Evolutionary conservation across 352 stramenopile species (phyloP).

Genomic region (Paralagenidium karlingii): DNA sequence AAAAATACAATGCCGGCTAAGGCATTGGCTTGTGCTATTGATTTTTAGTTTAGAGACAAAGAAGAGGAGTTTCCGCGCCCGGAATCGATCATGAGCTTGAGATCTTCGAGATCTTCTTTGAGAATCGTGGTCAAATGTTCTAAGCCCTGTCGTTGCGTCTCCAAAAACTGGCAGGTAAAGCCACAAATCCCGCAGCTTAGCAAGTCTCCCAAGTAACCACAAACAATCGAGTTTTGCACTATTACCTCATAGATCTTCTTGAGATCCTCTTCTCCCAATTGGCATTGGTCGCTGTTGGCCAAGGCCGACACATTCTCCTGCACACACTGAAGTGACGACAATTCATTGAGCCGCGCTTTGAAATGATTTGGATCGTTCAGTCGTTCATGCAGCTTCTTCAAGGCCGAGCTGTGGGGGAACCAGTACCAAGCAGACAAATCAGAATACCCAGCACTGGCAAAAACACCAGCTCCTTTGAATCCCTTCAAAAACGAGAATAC

Average conservation of each 20-base stretch:
- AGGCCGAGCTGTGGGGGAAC: constrained; percentile 44
- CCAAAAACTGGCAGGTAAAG: constrained; percentile 34
- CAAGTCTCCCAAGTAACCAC: background rate
- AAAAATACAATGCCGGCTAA: no score
- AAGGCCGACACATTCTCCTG: constrained; percentile 26
- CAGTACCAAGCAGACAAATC: no score
- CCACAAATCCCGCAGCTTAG: background rate
- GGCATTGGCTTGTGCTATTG: no score
- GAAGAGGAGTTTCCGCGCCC: no score
- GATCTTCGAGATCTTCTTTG: constrained; percentile 76
- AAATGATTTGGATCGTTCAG: constrained; percentile 75
- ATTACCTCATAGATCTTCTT: constrained; percentile 56
- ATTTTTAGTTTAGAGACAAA: no score
- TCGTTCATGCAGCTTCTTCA: constrained; percentile 76
- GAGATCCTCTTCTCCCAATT: constrained; percentile 62
- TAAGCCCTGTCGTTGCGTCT: constrained; percentile 75
- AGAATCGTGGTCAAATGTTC: constrained; percentile 74
- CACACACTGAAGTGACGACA: constrained; percentile 53
- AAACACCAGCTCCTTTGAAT: no score
- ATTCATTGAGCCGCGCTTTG: constrained; percentile 76
- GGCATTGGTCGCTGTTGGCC: constrained; percentile 6
- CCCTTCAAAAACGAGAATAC: constrained; percentile 13
- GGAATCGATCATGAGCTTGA: constrained; percentile 81
- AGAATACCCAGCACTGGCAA: no score
- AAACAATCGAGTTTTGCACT: background rate